phyloP scores from a whole-genome alignment of 208 protist species.

The Phytomonas sp. region DNA sequence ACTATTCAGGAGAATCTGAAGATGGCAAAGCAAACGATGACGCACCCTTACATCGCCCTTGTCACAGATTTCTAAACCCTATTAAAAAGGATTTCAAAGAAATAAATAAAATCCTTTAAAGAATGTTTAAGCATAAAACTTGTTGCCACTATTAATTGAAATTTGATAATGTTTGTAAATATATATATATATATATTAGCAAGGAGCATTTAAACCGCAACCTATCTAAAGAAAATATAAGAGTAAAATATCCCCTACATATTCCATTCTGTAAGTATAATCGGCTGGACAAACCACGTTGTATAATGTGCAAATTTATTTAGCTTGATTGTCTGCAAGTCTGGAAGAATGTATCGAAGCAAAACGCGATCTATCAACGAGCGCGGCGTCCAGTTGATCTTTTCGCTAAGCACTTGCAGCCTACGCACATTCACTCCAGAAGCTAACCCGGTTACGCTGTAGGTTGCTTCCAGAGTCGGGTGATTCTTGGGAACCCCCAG shows the following conservation, averaged over 20 bases:
- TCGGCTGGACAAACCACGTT: constrained; percentile 71
- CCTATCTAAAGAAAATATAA: not conserved
- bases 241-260: not conserved
- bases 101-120: not conserved
- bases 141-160: constrained; percentile 1
- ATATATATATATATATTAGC: not conserved
- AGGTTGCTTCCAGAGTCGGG: constrained; percentile 47
- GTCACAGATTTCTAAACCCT: not conserved
- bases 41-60: not conserved
- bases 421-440: constrained; percentile 56
- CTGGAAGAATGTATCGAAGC: constrained; percentile 27
- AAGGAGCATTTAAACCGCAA: not conserved
- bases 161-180: not conserved
- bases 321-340: constrained; percentile 38
- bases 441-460: constrained; percentile 44
- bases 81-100: not conserved
- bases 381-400: constrained; percentile 47
- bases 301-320: constrained; percentile 72
- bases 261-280: constrained; percentile 15
- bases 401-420: constrained; percentile 58
- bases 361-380: constrained; percentile 44
- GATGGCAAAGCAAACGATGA: not conserved
- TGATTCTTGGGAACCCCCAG: constrained; percentile 9
- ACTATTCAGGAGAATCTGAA: not conserved
- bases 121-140: not conserved